Base-by-base conservation (phyloP, 129 eudicot species). In the Lactuca saligna region DNA sequence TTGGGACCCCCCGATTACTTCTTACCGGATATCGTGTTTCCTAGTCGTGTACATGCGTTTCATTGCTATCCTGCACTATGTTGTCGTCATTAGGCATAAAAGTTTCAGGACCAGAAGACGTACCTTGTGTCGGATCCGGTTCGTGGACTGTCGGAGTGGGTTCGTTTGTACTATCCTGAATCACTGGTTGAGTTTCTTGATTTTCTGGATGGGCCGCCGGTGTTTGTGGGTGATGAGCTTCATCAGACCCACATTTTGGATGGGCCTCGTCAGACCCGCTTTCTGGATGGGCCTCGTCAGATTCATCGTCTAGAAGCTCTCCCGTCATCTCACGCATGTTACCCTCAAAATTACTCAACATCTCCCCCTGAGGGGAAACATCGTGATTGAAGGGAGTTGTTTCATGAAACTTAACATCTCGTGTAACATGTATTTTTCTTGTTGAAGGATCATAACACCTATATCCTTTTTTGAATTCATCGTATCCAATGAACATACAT, bases 301-400 rank as follows among this genome's bases (percentile, higher is more conserved):
- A 34, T 34, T 34, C 37, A 34, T 34, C 37, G 37, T 54, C 20
- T 54, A n/a, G 20, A 54, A 16, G 59, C 7, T 54, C 59, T 25
- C 16, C 16, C 8, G 25, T 25, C 16, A 54, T 14, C 25, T 54
- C 59, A 54, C 25, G 59, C 16, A 25, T 54, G 25, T 14, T 54
- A n/a, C 25, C 59, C 25, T 54, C 59, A 54, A 54, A 54, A 54
- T 9, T 54, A 54, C 16, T 5, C 7, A 54, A 14, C 25, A 25
- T 54, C 59, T 54, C 59, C 59, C 59, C 59, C 59, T 12, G 59
- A 54, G 25, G 59, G 25, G n/a, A 54, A 54, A 54, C 37, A 34
- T 34, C 37, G 37, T 34, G 37, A 34, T 34, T 34, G 37, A 34
- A 34, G 37, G 37, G 37, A 34, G 37, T 34, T 34, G 37, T 34